A percentile compares a stretch with the other conserved stretches of the same genome.
Evolutionary conservation across 345 rosid genomes (phyloP).

Genomic region (Carallia pectinifolia): DNA sequence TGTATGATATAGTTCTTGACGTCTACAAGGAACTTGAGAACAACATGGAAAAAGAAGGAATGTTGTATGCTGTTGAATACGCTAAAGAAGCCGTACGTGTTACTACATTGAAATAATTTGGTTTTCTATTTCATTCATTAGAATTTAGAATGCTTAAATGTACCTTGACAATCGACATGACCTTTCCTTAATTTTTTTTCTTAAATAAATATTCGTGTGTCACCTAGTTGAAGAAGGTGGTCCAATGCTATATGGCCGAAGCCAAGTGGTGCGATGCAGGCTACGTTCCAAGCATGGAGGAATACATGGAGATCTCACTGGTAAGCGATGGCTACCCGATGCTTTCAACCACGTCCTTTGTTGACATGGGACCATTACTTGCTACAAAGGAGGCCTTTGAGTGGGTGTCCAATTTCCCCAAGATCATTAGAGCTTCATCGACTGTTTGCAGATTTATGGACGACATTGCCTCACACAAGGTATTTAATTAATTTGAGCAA

Average conservation of each 20-base stretch:
- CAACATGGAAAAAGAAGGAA: slow-evolving; percentile 7
- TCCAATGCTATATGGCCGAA: not conserved
- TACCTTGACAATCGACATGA: not conserved
- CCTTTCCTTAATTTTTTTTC: too few species aligned
- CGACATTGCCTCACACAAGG: slow-evolving; percentile 22
- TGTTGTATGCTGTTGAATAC: not conserved
- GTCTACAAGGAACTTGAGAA: slow-evolving; percentile 12
- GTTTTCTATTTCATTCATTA: not conserved
- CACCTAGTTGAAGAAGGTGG: not conserved
- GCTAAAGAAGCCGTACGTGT: slow-evolving; percentile 16
- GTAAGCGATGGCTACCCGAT: not conserved
- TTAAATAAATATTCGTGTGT: too few species aligned
- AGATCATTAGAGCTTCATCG: slow-evolving; percentile 8
- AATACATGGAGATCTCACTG: slow-evolving; percentile 7
- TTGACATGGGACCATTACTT: slow-evolving; percentile 11
- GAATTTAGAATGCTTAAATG: not conserved
- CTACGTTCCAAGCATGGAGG: slow-evolving; percentile 19
- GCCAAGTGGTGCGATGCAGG: slow-evolving; percentile 16
- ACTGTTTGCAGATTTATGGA: slow-evolving; percentile 17
- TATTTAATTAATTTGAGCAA: not conserved
- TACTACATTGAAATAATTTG: not conserved
- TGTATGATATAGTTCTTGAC: not conserved
- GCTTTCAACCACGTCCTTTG: slow-evolving; percentile 6
- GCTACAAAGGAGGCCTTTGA: slow-evolving; percentile 13
- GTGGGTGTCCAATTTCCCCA: slow-evolving; percentile 9